Evolutionary conservation across 768 basidiomycete genomes (phyloP), one percentile per base, ranked within the genome.

Genomic region (Boletus bicolor): DNA sequence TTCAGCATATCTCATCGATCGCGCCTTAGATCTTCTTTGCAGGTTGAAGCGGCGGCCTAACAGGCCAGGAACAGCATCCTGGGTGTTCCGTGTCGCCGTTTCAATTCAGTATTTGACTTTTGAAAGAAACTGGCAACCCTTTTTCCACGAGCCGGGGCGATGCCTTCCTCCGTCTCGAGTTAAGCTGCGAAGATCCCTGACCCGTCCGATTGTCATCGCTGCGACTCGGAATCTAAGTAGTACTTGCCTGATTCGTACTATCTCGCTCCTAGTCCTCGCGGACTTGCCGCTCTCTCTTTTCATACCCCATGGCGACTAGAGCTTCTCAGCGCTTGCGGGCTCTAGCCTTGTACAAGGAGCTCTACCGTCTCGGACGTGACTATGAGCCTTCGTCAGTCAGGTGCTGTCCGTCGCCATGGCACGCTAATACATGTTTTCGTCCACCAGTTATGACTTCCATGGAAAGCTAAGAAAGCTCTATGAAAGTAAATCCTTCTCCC

Each of bases 301-400:
- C 12, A 6, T 7, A 28, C 44, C 26, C 44, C 26, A 84, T 85
- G 83, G 75, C 79, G 58, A 73, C 70, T 63, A 78, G 73, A 55
- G 69, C 76, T 19, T 79, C 81, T 43, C 67, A 63, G 4, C 82
- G 89, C 26, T 69, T 83, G 42, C 81, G 89, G 36, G 88, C 83
- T 1, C 72, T 91, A 7, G 78, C 83, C 0, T 73, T 93, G 32
- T 93, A 93, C 76, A 93, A 92, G 66, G 89, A 92, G 65, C 79
- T 93, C 8, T 84, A 87, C 60, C 78, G 88, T 53, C 80, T 93
- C 1, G 90, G 91, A 4, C 79, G 86, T 55, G 89, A 93, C 45
- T 91, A 92, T 60, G 91, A 93, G 66, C 84, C 89, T 44, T 80
- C 82, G 91, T 92, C 64, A 70, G 84, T 79, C 49, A 36, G 44